Conservation (phyloP, 306 rosid genomes). For the Cicer cuneatum region DNA sequence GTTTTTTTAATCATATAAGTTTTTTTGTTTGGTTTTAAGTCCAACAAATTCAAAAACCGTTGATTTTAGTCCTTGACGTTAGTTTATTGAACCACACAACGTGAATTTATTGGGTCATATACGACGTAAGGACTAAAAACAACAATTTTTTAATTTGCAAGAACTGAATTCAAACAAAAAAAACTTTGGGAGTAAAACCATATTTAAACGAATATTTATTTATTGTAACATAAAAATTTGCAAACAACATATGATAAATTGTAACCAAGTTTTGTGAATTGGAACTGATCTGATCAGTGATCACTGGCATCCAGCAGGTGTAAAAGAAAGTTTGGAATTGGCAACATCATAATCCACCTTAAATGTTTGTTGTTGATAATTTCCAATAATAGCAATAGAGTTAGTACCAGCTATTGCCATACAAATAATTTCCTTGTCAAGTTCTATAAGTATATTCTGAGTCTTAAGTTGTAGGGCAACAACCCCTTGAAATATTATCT, state of each 20-base stretch:
- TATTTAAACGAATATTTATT: neutral
- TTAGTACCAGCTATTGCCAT: slow-evolving; percentile 56
- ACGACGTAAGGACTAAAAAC: too few relatives aligned
- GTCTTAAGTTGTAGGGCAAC: slow-evolving; percentile 50
- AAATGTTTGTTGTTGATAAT: slow-evolving; percentile 65
- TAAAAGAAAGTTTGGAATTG: slow-evolving; percentile 65
- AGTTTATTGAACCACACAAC: too few relatives aligned
- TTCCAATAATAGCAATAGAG: slow-evolving; percentile 58
- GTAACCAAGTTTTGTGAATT: slow-evolving; percentile 5
- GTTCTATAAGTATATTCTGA: slow-evolving; percentile 50
- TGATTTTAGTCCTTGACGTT: too few relatives aligned
- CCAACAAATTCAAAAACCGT: too few relatives aligned
- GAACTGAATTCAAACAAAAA: too few relatives aligned
- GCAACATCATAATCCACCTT: slow-evolving; percentile 59
- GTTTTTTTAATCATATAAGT: neutral
- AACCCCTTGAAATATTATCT: slow-evolving; percentile 53
- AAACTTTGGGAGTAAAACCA: too few relatives aligned
- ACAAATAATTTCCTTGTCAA: slow-evolving; percentile 49
- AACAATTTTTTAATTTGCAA: too few relatives aligned
- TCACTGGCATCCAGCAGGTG: slow-evolving; percentile 65
- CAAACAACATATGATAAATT: slow-evolving; percentile 19
- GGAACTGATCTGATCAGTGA: neutral
- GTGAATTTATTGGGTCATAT: too few relatives aligned
- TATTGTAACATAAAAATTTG: slow-evolving; percentile 29
- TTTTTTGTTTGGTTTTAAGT: too few relatives aligned